These are phyloP conservation scores for Podila verticillata DNA, from an alignment of 192 early-diverging fungal species.

Conservation along the genomic window DNA sequence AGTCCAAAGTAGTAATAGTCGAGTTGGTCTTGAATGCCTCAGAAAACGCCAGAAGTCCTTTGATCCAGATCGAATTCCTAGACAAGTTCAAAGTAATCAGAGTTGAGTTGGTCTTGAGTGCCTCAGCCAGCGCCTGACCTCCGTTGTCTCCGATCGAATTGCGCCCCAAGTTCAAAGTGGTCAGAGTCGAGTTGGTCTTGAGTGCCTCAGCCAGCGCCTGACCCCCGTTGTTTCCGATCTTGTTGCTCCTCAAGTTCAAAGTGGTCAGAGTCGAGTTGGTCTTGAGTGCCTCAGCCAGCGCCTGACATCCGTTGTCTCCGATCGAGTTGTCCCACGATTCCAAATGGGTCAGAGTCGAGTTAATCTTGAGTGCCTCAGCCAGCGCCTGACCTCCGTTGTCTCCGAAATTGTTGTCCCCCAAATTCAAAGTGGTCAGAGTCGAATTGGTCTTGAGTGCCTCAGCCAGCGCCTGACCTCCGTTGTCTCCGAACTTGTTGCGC, in stretches of 20 bases:
- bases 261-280: slow-evolving; percentile 14
- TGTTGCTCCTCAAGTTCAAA: too few species aligned
- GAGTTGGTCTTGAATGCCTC: too few species aligned
- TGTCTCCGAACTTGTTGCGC: too few species aligned
- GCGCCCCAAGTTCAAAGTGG: too few species aligned
- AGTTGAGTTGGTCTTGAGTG: neutral
- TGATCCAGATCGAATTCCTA: too few species aligned
- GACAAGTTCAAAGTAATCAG: slow-evolving; percentile 1
- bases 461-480: neutral
- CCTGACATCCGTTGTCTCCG: neutral
- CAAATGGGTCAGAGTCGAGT: neutral
- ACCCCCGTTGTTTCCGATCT: too few species aligned
- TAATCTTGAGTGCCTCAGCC: slow-evolving; percentile 5
- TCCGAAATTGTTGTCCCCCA: too few species aligned
- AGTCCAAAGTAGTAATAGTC: too few species aligned
- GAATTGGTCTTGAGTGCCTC: slow-evolving; percentile 12
- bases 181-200: slow-evolving; percentile 10
- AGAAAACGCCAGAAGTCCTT: too few species aligned
- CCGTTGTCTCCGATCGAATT: slow-evolving; percentile 3
- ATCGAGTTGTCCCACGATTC: too few species aligned
- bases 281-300: slow-evolving; percentile 6
- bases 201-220: slow-evolving; percentile 3
- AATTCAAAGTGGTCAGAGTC: slow-evolving; percentile 10
- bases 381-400: neutral
- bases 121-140: neutral